Evolutionary conservation across 148 eudicot genomes (phyloP).

Genomic region (Rhododendron williamsianum): DNA sequence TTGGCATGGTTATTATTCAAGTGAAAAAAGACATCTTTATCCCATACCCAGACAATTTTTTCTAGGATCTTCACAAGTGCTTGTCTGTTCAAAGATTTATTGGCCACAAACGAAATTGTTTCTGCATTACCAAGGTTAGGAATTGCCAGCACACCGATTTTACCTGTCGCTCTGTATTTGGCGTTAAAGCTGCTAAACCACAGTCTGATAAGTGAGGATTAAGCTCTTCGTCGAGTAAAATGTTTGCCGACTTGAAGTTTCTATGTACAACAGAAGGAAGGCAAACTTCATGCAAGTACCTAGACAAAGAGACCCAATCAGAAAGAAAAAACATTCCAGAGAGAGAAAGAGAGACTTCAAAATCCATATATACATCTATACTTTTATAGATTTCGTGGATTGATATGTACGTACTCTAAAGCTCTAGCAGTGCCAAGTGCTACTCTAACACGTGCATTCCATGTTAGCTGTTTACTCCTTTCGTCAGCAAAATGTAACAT

Average conservation of each 20-base stretch:
- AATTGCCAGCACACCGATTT: constrained; percentile 6
- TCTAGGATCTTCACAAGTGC: neutral
- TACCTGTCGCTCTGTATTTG: constrained; percentile 95
- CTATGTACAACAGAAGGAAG: constrained; percentile 94
- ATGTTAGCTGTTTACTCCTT: constrained; percentile 64
- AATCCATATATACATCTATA: neutral
- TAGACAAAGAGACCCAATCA: constrained; percentile 21
- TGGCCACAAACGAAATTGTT: neutral
- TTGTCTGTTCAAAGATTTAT: neutral
- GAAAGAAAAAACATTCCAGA: neutral
- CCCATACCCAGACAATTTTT: neutral
- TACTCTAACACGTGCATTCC: constrained; percentile 90
- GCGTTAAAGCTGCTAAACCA: constrained; percentile 84
- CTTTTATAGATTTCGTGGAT: neutral
- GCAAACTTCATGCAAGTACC: constrained; percentile 99
- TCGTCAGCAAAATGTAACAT: constrained; percentile 88
- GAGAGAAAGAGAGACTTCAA: neutral
- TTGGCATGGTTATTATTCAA: neutral
- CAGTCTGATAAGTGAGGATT: constrained; percentile 92
- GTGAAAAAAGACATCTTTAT: neutral
- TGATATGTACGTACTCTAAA: constrained; percentile 55
- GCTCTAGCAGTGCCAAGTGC: constrained; percentile 99
- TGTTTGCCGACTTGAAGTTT: constrained; percentile 93
- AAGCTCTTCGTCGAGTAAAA: constrained; percentile 86
- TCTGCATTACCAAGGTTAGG: neutral